phyloP scores from a whole-genome alignment of 768 basidiomycete genomes.

The Tephrocybe rancida region DNA sequence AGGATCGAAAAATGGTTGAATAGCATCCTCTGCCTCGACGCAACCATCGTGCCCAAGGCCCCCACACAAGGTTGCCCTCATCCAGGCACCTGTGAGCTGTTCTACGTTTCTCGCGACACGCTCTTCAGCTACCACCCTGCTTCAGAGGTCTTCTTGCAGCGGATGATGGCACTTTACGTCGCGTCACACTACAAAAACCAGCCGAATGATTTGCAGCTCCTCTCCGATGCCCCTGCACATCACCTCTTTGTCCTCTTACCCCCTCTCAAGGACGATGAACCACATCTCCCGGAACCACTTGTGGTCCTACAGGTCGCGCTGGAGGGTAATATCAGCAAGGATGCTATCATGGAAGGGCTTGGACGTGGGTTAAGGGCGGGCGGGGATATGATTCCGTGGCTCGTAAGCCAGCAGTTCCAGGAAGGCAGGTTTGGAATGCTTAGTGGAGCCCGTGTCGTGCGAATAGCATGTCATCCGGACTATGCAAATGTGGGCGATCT shows the following conservation, averaged over 20 bases:
- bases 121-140: conserved; percentile 97
- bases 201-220: conserved; percentile 97
- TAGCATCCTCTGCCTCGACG: conserved; percentile 86
- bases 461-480: conserved; percentile 96
- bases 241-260: conserved; percentile 95
- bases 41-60: conserved; percentile 56
- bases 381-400: conserved; percentile 98
- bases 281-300: conserved; percentile 90
- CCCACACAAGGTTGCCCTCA: conserved; percentile 83
- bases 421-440: conserved; percentile 91
- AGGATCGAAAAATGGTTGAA: conserved; percentile 96
- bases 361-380: conserved; percentile 83
- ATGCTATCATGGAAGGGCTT: conserved; percentile 83
- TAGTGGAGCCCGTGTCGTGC: conserved; percentile 88
- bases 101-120: conserved; percentile 94
- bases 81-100: conserved; percentile 91
- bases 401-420: conserved; percentile 93
- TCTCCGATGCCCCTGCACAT: conserved; percentile 96
- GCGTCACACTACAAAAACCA: conserved; percentile 99
- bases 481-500: conserved; percentile 74
- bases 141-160: conserved; percentile 95
- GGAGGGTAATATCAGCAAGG: conserved; percentile 90
- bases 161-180: conserved; percentile 98
- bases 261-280: conserved; percentile 88
- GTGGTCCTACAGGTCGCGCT: conserved; percentile 96